A percentile compares a stretch with the other conserved stretches of the same genome.
phyloP scores from a whole-genome alignment of 2,329 filamentous ascomycete species.

The Oidium heveae region DNA sequence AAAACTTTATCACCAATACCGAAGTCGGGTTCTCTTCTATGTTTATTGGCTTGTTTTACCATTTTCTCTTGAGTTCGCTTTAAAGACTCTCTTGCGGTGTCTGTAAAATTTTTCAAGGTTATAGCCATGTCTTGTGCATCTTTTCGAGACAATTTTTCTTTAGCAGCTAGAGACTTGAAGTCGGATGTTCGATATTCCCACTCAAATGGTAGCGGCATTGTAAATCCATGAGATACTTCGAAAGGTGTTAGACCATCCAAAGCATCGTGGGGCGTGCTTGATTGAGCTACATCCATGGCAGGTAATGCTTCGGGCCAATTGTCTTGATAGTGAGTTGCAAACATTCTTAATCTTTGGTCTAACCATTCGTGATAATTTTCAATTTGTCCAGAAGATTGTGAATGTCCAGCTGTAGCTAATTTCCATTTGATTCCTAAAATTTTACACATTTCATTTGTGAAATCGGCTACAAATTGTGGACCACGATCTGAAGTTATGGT shows the following conservation, averaged over 20 bases:
- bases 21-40: too few species aligned
- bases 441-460: too few species aligned
- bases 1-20: too few species aligned
- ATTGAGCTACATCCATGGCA: neutral
- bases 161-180: neutral
- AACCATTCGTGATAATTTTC: neutral
- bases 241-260: neutral
- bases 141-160: neutral
- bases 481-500: neutral
- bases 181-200: neutral
- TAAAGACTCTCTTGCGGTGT: neutral
- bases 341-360: neutral
- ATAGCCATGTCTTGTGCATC: neutral
- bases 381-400: neutral
- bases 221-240: neutral
- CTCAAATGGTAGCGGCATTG: neutral
- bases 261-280: neutral
- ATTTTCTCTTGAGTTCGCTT: neutral
- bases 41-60: neutral
- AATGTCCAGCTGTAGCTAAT: neutral
- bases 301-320: neutral
- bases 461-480: neutral
- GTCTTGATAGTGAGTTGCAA: neutral
- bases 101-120: neutral
- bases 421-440: too few species aligned